Evolutionary conservation across 495 filamentous ascomycete genomes (phyloP).

Genomic region (Tirmania nivea): DNA sequence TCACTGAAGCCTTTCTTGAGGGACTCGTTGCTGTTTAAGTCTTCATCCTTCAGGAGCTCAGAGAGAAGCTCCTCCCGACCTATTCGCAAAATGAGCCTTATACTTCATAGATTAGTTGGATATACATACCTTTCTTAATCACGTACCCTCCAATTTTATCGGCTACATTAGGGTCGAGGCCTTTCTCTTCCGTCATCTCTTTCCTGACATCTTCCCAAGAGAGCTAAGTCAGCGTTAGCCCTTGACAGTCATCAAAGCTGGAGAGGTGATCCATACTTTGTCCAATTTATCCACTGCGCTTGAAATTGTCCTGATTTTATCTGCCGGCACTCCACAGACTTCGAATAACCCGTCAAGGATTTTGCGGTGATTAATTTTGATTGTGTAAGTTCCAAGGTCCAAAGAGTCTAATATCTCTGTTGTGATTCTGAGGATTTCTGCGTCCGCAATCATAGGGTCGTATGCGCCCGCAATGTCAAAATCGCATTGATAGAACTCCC

Average conservation of each 20-base stretch:
- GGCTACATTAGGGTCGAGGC: slow-evolving; percentile 46
- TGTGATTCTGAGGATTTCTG: slow-evolving; percentile 71
- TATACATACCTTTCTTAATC: slow-evolving; percentile 34
- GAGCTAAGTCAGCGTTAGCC: slow-evolving; percentile 10
- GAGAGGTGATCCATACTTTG: slow-evolving; percentile 31
- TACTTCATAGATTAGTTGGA: not conserved
- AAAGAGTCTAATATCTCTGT: slow-evolving; percentile 72
- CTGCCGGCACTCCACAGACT: slow-evolving; percentile 67
- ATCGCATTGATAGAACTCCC: slow-evolving; percentile 96
- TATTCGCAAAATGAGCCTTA: not conserved
- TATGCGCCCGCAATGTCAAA: slow-evolving; percentile 84
- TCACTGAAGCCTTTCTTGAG: slow-evolving; percentile 62
- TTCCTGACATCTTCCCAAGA: slow-evolving; percentile 75
- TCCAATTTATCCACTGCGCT: slow-evolving; percentile 92
- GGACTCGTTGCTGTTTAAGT: slow-evolving; percentile 41
- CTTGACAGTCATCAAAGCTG: not conserved
- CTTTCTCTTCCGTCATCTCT: slow-evolving; percentile 88
- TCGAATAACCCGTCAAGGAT: slow-evolving; percentile 84
- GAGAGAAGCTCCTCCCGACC: slow-evolving; percentile 39
- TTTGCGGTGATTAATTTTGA: slow-evolving; percentile 91
- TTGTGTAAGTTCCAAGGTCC: slow-evolving; percentile 46
- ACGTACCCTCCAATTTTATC: slow-evolving; percentile 75
- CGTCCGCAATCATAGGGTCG: slow-evolving; percentile 88
- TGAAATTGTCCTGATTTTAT: slow-evolving; percentile 70
- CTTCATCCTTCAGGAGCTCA: slow-evolving; percentile 37